Base-by-base conservation (phyloP, 2,329 filamentous ascomycete genomes). In the Claviceps sp. region DNA sequence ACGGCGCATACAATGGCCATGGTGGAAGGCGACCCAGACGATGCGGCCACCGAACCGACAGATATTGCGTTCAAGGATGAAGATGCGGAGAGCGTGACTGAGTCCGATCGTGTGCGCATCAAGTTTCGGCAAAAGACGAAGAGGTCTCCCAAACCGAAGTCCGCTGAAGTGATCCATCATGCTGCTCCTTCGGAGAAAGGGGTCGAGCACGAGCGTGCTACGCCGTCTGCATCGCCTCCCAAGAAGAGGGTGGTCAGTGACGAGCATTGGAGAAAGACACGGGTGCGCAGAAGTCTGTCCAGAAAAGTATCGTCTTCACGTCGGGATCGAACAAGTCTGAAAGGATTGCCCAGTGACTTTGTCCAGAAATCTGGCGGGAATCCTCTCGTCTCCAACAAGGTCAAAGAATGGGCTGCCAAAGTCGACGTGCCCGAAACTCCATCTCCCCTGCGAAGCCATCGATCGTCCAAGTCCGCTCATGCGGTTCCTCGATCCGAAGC, bases 171-270 rank as follows among this genome's bases (percentile, higher is more conserved):
- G 58, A 36, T 58, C 60, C 34, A 52, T 59, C 6, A 65, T 63
- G 43, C 66, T 60, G 40, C 51, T 23, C 39, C 53, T 9, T 55
- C 57, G n/a, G 52, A 59, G 36, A 53, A 55, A 11, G 47, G 58
- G 42, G 56, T 56, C 9, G 55, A 59, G 45, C 51, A 58, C 50
- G 9, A 56, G 50, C 38, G 52, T 50, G 50, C 55, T 49, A 51
- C 52, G 59, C 68, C 63, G 80, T 43, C 50, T 9, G 34, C 40
- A 50, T 66, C 74, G 48, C 80, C 87, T 45, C 91, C 91, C 16
- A 89, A 88, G 69, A 96, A 95, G 74, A 81, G 90, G 56, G 88
- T 97, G 50, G 81, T 96, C 55, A 96, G 90, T 64, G 91, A 97
- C 69, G 85, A 86, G 51, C 87, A 95, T 68, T 97, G 91, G 86